Conservation (phyloP, 495 filamentous ascomycete genomes). For the Trichoderma reesei region DNA sequence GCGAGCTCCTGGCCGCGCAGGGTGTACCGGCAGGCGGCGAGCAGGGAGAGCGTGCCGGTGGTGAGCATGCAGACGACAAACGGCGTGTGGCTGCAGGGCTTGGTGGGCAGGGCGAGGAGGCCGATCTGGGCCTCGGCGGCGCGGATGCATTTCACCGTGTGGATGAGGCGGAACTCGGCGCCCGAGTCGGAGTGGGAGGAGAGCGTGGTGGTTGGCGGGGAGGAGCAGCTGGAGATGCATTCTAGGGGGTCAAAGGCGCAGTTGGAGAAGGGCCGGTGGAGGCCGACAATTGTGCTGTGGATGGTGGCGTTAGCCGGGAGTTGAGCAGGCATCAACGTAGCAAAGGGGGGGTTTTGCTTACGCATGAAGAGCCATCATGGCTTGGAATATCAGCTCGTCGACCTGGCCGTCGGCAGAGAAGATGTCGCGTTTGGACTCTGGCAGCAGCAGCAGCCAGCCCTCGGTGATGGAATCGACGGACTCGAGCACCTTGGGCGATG, state of each 20-base stretch:
- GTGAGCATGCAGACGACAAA: slow-evolving; percentile 60
- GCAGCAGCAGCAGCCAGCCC: slow-evolving; percentile 53
- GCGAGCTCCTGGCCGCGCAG: slow-evolving; percentile 38
- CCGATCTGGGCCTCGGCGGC: slow-evolving; percentile 51
- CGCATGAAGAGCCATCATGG: slow-evolving; percentile 52
- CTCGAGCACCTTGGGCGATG: neutral
- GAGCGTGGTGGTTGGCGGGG: slow-evolving; percentile 31
- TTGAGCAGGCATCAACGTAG: no score
- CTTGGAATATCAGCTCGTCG: slow-evolving; percentile 64
- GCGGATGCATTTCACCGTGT: slow-evolving; percentile 52
- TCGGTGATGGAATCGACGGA: slow-evolving; percentile 51
- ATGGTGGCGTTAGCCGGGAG: slow-evolving; percentile 34
- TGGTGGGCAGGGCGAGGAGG: slow-evolving; percentile 48
- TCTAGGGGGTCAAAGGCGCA: slow-evolving; percentile 15
- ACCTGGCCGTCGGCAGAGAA: slow-evolving; percentile 42
- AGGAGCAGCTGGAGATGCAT: slow-evolving; percentile 13
- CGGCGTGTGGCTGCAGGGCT: slow-evolving; percentile 50
- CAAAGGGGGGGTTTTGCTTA: neutral
- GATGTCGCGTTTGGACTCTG: slow-evolving; percentile 47
- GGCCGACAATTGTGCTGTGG: slow-evolving; percentile 23
- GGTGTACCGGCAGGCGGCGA: slow-evolving; percentile 32
- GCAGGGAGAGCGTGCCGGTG: slow-evolving; percentile 21
- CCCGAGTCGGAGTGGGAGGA: slow-evolving; percentile 3
- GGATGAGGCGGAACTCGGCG: slow-evolving; percentile 18
- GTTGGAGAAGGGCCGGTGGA: slow-evolving; percentile 23